phyloP scores from a whole-genome alignment of 75 land plant species.

The Pseudotsuga menziesii region DNA sequence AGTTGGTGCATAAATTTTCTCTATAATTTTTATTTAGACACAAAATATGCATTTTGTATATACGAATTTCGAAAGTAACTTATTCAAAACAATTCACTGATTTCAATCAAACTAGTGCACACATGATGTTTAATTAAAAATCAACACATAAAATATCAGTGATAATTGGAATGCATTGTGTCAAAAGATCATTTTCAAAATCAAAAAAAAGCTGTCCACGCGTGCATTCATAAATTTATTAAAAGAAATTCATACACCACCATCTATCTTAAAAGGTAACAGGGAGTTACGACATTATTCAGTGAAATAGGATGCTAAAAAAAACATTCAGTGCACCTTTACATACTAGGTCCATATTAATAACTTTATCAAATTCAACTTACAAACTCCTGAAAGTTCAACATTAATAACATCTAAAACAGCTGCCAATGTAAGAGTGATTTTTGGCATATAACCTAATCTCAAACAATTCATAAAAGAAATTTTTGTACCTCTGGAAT shows the following conservation, averaged over 20 bases:
- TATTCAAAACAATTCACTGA: neutral
- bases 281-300: neutral
- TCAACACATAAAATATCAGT: too few species aligned
- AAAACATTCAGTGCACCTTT: too few species aligned
- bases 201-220: neutral
- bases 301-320: neutral
- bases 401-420: neutral
- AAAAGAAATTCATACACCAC: neutral
- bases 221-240: neutral
- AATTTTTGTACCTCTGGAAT: constrained; percentile 71
- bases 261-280: neutral
- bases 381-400: neutral
- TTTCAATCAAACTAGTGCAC: neutral
- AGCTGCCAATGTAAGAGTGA: neutral
- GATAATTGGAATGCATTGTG: neutral
- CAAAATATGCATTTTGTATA: too few species aligned
- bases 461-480: constrained; percentile 4
- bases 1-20: neutral
- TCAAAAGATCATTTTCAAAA: neutral
- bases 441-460: neutral
- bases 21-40: neutral
- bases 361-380: neutral
- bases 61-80: neutral
- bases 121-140: neutral
- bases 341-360: neutral